These are phyloP conservation scores for Clarkia xantiana DNA, from an alignment of 345 rosid species.

Conservation along the genomic window DNA sequence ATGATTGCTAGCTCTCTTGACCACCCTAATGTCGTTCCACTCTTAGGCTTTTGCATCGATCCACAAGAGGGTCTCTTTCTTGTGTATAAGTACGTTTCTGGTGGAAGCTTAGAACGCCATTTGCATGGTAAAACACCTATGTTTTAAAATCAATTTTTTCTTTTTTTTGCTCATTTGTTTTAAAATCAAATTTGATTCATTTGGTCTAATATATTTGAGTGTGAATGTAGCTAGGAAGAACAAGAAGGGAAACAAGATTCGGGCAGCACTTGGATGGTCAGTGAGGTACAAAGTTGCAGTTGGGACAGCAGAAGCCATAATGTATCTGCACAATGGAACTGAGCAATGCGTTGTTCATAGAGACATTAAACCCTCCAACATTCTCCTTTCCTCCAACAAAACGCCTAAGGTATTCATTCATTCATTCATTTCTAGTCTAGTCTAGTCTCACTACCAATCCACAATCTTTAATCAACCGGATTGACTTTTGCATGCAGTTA, in stretches of 20 bases:
- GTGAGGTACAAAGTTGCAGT: conserved; percentile 71
- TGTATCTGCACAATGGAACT: conserved; percentile 68
- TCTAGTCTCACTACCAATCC: background rate
- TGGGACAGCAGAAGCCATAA: conserved; percentile 69
- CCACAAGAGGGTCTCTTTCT: conserved; percentile 79
- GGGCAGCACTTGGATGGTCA: conserved; percentile 45
- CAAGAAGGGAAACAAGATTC: conserved; percentile 34
- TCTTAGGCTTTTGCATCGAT: conserved; percentile 82
- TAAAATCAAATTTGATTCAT: background rate
- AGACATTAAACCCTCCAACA: conserved; percentile 89
- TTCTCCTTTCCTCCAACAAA: conserved; percentile 83
- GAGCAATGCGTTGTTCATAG: conserved; percentile 88
- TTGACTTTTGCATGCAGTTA: conserved; percentile 30
- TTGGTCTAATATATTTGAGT: background rate
- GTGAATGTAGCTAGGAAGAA: conserved; percentile 46
- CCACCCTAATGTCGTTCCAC: conserved; percentile 55
- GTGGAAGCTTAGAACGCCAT: conserved; percentile 76
- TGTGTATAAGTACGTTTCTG: conserved; percentile 83
- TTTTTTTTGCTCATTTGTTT: too few species aligned
- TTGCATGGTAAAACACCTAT: conserved; percentile 37
- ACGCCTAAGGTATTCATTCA: conserved; percentile 41
- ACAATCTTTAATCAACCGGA: background rate
- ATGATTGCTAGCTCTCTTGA: conserved; percentile 94
- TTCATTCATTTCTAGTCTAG: background rate
- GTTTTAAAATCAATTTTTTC: background rate